Conservation (phyloP, 495 filamentous ascomycete species). For the Chaetomium cochliodes region DNA sequence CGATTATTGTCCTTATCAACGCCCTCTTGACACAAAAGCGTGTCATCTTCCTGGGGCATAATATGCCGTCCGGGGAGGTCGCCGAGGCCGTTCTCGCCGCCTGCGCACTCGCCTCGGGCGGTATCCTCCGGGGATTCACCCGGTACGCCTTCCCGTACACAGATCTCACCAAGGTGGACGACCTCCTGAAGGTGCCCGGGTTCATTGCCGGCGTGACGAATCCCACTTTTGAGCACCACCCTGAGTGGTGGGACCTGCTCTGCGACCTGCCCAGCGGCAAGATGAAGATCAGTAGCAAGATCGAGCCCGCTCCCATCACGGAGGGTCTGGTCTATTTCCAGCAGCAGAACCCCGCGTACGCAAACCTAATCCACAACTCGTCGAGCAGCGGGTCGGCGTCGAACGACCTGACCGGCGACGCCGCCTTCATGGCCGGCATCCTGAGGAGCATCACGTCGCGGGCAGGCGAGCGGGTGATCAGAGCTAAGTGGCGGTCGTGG, state of each 20-base stretch:
- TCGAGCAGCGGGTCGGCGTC: conserved; percentile 37
- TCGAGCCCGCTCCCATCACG: conserved; percentile 72
- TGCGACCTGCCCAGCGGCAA: conserved; percentile 90
- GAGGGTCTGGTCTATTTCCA: conserved; percentile 84
- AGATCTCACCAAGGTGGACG: conserved; percentile 95
- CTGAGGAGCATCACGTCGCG: conserved; percentile 76
- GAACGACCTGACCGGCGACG: conserved; percentile 80
- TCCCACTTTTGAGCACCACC: conserved; percentile 89
- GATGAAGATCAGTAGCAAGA: conserved; percentile 85
- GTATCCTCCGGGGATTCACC: conserved; percentile 89
- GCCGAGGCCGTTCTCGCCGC: conserved; percentile 93
- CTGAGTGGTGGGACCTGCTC: conserved; percentile 97
- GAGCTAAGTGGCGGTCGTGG: conserved; percentile 88
- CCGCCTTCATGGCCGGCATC: conserved; percentile 83
- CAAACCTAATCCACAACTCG: conserved; percentile 46
- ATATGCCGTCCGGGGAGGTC: conserved; percentile 88
- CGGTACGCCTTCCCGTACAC: conserved; percentile 99
- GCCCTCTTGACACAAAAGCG: conserved; percentile 94
- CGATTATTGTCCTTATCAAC: conserved; percentile 74
- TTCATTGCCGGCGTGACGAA: conserved; percentile 99
- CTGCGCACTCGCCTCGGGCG: conserved; percentile 91
- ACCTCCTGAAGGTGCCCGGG: conserved; percentile 89
- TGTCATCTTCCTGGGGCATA: conserved; percentile 92
- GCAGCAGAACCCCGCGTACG: conserved; percentile 65
- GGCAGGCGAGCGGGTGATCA: conserved; percentile 85